These are phyloP conservation scores for Penicillium taxi DNA, from an alignment of 495 filamentous ascomycete genomes.

Conservation along the genomic window DNA sequence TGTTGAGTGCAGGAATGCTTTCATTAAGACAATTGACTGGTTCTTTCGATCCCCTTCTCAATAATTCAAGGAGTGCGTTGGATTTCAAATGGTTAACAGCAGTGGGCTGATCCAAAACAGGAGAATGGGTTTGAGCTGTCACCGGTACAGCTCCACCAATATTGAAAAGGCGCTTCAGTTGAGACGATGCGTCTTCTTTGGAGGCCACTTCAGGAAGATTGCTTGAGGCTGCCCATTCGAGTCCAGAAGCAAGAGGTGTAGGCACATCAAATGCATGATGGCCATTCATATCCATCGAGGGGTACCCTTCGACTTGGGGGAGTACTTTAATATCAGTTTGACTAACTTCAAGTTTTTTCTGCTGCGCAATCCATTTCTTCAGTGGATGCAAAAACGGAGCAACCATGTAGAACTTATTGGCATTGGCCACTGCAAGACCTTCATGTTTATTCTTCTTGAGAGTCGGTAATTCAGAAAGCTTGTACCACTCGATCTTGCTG, in stretches of 20 bases:
- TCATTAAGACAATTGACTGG: constrained; percentile 23
- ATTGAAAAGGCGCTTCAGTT: constrained; percentile 57
- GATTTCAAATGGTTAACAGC: constrained; percentile 31
- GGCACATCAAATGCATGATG: constrained; percentile 10
- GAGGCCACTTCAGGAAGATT: constrained; percentile 36
- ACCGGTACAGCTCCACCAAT: constrained; percentile 38
- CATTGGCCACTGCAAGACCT: constrained; percentile 47
- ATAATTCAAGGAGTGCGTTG: constrained; percentile 51
- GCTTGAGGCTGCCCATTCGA: constrained; percentile 25
- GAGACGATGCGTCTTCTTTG: constrained; percentile 46
- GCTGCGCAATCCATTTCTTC: constrained; percentile 83
- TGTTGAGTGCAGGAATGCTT: constrained; percentile 32
- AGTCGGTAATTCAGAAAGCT: constrained; percentile 76
- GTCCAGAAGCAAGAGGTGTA: constrained; percentile 7
- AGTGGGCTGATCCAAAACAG: neutral
- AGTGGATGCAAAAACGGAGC: constrained; percentile 80
- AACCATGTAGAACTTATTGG: constrained; percentile 96
- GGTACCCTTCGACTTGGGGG: constrained; percentile 25
- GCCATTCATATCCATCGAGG: constrained; percentile 31
- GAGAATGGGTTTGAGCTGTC: constrained; percentile 5
- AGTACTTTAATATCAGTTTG: constrained; percentile 16
- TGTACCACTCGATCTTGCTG: constrained; percentile 91
- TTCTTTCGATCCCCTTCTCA: constrained; percentile 43
- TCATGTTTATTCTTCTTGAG: constrained; percentile 59
- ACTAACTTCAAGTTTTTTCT: constrained; percentile 58